Base-by-base conservation (phyloP, 2,329 filamentous ascomycete genomes). In the Ophiostoma novo-ulmi region DNA sequence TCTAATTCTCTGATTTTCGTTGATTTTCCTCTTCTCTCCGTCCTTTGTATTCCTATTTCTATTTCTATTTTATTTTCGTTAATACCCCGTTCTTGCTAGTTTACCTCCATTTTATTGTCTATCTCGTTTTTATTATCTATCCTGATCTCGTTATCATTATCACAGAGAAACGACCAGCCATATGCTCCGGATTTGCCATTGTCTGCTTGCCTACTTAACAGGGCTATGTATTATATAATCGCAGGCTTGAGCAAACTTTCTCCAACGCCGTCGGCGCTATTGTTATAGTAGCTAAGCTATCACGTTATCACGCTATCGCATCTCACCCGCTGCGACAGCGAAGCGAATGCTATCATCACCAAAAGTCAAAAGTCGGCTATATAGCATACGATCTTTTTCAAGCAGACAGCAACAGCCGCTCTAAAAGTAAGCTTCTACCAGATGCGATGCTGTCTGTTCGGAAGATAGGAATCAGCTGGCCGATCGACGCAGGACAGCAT, bases 51-150 rank as follows among this genome's bases (percentile, higher is more conserved):
- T 39, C n/a, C 14, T n/a, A n/a, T 48, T 13, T 4, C 20, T 58
- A 58, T 58, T 58, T 58, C 52, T 58, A 58, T 26, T 26, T 58
- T 10, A 58, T 58, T 58, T 31, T 58, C 52, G 52, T 58, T 26
- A 26, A 48, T 26, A 26, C n/a, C 52, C 52, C 52, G 52, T 58
- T 58, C 14, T 58, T 58, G 8, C 22, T 31, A 58, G 31, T 58
- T 58, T 31, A 58, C 52, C 52, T 58, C 52, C 52, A 58, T 26
- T 58, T 58, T 58, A 58, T 58, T 58, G 11, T 58, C 52, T 58
- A 58, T 58, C 52, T 58, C 22, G 52, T 58, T 26, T 58, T n/a
- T 26, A 26, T 58, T 58, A 58, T 58, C 52, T 58, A 58, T 58
- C 52, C 52, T n/a, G 4, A 58, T 58, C 52, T 58, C 52, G 52